A percentile compares a stretch with the other conserved stretches of the same genome.
Evolutionary conservation across 176 grass and related monocot species (phyloP).

Genomic region (Rhipidocladum racemiflorum): DNA sequence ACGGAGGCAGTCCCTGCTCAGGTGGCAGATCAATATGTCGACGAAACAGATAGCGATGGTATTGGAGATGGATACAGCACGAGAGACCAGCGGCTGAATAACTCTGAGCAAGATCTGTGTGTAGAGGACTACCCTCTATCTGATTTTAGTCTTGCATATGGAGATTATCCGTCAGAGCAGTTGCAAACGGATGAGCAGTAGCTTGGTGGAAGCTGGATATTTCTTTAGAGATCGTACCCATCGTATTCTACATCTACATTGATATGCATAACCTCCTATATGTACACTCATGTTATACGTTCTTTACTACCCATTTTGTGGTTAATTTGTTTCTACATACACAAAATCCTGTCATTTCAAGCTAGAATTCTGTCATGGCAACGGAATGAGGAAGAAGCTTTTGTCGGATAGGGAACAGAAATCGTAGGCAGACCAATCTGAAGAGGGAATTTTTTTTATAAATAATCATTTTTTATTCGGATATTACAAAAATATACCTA

Average conservation of each 20-base stretch:
- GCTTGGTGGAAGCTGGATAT: not conserved
- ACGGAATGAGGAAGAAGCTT: too few species aligned
- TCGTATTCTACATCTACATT: not conserved
- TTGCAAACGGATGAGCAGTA: not conserved
- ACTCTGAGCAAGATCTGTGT: not conserved
- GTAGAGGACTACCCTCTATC: not conserved
- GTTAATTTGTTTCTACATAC: not conserved
- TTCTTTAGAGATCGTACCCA: not conserved
- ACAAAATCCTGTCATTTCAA: not conserved
- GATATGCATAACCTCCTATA: not conserved
- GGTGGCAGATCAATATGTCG: too few species aligned
- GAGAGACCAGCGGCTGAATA: not conserved
- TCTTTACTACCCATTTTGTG: not conserved
- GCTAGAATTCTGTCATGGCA: too few species aligned
- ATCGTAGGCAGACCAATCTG: too few species aligned
- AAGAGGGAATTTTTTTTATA: too few species aligned
- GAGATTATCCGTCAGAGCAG: not conserved
- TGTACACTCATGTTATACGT: not conserved
- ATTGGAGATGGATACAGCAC: not conserved
- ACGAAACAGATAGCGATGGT: not conserved
- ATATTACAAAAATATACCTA: too few species aligned
- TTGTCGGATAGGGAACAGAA: too few species aligned
- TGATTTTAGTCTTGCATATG: not conserved
- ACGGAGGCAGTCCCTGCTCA: too few species aligned
- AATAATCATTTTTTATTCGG: too few species aligned